phyloP scores from a whole-genome alignment of 116 monocot genomes.

The Phalaenopsis hybrid region DNA sequence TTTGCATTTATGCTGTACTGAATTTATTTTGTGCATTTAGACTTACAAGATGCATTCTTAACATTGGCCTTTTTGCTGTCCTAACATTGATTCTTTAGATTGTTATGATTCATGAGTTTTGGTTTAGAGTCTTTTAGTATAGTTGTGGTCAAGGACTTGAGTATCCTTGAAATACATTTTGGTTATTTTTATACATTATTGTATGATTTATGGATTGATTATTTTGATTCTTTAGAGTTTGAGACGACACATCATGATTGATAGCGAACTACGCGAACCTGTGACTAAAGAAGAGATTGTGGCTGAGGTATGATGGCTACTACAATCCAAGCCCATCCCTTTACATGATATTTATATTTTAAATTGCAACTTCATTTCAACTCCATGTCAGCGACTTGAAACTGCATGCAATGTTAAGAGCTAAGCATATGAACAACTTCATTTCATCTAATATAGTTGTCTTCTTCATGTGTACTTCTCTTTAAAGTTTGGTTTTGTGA shows the following conservation, averaged over 20 bases:
- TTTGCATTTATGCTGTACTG: not conserved
- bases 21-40: not conserved
- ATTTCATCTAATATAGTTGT: not conserved
- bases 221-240: slow-evolving; percentile 31
- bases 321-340: not conserved
- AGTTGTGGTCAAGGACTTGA: not conserved
- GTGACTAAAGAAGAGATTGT: slow-evolving; percentile 91
- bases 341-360: not conserved
- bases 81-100: not conserved
- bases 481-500: not conserved
- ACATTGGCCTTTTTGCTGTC: not conserved
- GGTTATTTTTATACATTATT: not conserved
- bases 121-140: not conserved
- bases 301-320: slow-evolving; percentile 49
- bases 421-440: not conserved
- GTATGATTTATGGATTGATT: slow-evolving; percentile 1
- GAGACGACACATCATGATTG: slow-evolving; percentile 58
- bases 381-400: too few relatives aligned
- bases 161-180: not conserved
- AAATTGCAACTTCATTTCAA: too few relatives aligned
- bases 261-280: slow-evolving; percentile 62
- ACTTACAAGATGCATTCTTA: not conserved
- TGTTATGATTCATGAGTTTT: not conserved
- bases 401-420: not conserved
- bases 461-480: not conserved